phyloP scores from a whole-genome alignment of 139 green algal species.

The Chlamydomonas sp. region DNA sequence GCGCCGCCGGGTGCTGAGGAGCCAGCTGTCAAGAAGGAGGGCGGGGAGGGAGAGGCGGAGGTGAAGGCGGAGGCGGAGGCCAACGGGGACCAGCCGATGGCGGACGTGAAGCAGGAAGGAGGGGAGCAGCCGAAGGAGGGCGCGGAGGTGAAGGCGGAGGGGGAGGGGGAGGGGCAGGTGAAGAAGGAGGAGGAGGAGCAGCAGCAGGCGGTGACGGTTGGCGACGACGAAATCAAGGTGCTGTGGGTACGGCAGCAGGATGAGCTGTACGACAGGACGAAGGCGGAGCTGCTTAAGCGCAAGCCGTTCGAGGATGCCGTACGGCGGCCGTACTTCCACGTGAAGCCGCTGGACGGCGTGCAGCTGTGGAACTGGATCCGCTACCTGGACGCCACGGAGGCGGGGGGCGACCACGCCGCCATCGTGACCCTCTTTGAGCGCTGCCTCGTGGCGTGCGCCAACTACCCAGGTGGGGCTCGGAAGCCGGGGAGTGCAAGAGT shows the following conservation, averaged over 20 bases:
- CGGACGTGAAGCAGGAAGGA: not conserved
- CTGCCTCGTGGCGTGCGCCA: conserved; percentile 86
- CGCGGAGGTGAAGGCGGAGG: not conserved
- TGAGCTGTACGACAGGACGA: conserved; percentile 53
- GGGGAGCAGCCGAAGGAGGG: not conserved
- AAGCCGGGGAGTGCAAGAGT: no score
- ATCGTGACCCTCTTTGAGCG: conserved; percentile 81
- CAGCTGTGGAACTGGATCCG: conserved; percentile 83
- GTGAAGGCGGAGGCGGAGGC: not conserved
- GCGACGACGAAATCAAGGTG: conserved; percentile 44
- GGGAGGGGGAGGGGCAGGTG: not conserved
- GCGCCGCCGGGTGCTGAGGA: not conserved
- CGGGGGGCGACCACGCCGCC: conserved; percentile 46
- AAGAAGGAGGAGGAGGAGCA: not conserved
- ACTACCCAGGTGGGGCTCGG: conserved; percentile 73
- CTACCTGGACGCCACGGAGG: conserved; percentile 81
- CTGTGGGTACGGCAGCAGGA: conserved; percentile 50
- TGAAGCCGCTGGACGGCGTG: conserved; percentile 80
- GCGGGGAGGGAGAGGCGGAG: not conserved
- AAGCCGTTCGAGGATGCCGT: conserved; percentile 76
- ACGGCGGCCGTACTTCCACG: conserved; percentile 87
- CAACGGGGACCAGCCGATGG: not conserved
- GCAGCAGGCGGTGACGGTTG: not conserved
- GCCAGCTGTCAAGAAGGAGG: not conserved
- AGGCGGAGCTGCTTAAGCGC: conserved; percentile 56